Base-by-base conservation (phyloP, 495 filamentous ascomycete genomes). In the Penicillium daleae region DNA sequence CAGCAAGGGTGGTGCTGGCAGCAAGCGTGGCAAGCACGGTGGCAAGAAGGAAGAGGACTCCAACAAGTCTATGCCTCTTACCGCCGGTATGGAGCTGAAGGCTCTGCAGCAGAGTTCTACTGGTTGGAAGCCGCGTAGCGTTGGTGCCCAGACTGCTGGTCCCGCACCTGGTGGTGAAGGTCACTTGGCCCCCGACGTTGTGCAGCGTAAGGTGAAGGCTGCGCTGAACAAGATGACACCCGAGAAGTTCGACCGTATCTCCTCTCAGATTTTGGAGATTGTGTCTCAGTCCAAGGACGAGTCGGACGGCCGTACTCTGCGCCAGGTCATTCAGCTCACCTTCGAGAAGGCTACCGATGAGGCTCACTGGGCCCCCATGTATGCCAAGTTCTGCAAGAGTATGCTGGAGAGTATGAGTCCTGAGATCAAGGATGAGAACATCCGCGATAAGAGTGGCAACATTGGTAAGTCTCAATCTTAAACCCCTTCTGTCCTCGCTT, bases 331-430 rank as follows among this genome's bases (percentile, higher is more conserved):
- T 69, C 93, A 97, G 72, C 90, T 99, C 57, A 97, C 93, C 4
- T 99, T 99, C 70, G 95, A 98, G 81, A 99, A 99, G 81, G 95
- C 95, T 66, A 97, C 92, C 29, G 95, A 99, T 75, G 95, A 99
- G 75, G 92, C 93, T 64, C 94, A 97, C 77, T 99, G 96, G 96
- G 93, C 95, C 33, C 91, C 91, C 19, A 99, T 98, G 92, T 98
- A 98, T 72, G 96, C 95, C 70, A 96, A 92, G 77, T 99, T 99
- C 86, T 97, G 92, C 83, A 92, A 95, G 83, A 86, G 89, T 56
- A 99, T 99, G 95, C 82, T 98, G 51, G 89, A 94, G 73, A 91
- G 85, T 49, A 98, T 98, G 93, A 97, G 92, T 78, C 75, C 89
- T 7, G 93, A 97, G 24, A 97, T 99, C 73, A 91, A 92, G 67